A percentile compares a stretch with the other conserved stretches of the same genome.
These are phyloP conservation scores for Sphaerulina musiva DNA, from an alignment of 2,329 filamentous ascomycete genomes.

Conservation along the genomic window DNA sequence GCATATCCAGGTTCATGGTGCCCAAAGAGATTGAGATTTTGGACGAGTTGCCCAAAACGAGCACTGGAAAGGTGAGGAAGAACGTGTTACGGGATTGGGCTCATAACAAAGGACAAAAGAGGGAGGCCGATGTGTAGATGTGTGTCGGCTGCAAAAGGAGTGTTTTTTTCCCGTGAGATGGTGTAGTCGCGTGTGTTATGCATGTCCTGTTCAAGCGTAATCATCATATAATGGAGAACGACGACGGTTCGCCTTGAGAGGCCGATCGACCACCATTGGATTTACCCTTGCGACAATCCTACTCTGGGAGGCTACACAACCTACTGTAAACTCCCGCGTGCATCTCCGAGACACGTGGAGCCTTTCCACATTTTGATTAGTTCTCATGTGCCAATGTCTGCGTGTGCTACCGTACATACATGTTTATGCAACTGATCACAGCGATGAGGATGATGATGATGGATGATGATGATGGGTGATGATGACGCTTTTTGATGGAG, in stretches of 20 bases:
- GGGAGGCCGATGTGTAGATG: slow-evolving; percentile 4
- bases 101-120: slow-evolving; percentile 41
- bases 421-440: too few species aligned
- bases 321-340: neutral
- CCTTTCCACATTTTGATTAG: neutral
- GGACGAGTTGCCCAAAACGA: slow-evolving; percentile 88
- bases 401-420: too few species aligned
- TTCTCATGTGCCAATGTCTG: neutral
- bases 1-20: slow-evolving; percentile 87
- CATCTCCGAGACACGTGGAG: slow-evolving; percentile 6
- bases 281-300: neutral
- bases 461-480: too few species aligned
- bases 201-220: too few species aligned
- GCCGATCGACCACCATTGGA: too few species aligned
- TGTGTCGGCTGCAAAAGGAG: neutral
- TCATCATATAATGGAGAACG: too few species aligned
- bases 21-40: slow-evolving; percentile 69
- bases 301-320: neutral
- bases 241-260: too few species aligned
- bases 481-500: too few species aligned
- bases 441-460: too few species aligned
- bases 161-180: neutral
- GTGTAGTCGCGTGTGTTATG: neutral
- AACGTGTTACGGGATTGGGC: slow-evolving; percentile 86
- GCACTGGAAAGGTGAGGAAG: slow-evolving; percentile 94